phyloP scores from a whole-genome alignment of 2,329 filamentous ascomycete genomes.

The Ophiostoma sp. region DNA sequence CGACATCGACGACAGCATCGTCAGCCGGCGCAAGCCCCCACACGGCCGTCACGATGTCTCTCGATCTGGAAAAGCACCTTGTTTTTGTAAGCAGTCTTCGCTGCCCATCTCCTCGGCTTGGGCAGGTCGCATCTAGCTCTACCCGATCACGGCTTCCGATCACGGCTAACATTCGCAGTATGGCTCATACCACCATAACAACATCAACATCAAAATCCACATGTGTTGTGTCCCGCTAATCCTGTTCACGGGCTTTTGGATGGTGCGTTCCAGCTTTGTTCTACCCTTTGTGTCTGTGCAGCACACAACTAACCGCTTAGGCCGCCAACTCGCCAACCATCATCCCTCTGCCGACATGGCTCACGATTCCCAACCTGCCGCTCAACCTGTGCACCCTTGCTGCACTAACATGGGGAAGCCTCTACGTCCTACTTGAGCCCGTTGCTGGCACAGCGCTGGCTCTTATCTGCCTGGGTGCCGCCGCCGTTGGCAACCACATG shows the following conservation, averaged over 20 bases:
- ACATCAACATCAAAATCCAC: constrained; percentile 72
- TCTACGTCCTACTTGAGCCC: constrained; percentile 90
- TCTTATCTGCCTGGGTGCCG: constrained; percentile 67
- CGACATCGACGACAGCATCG: not conserved
- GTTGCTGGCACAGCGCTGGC: constrained; percentile 77
- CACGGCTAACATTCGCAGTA: constrained; percentile 50
- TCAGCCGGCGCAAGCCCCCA: not conserved
- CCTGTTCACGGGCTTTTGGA: constrained; percentile 62
- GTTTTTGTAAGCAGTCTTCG: constrained; percentile 59
- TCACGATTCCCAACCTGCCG: constrained; percentile 61
- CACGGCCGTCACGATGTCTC: constrained; percentile 45
- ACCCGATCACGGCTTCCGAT: not conserved
- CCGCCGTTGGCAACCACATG: constrained; percentile 71
- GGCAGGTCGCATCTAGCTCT: not conserved
- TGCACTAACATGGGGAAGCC: constrained; percentile 62
- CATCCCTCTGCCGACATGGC: constrained; percentile 59
- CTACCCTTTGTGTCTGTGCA: too few species aligned
- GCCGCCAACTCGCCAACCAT: constrained; percentile 58
- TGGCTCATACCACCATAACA: constrained; percentile 75
- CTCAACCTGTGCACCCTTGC: constrained; percentile 61
- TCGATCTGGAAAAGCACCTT: constrained; percentile 77
- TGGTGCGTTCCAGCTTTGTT: constrained; percentile 45
- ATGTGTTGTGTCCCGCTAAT: constrained; percentile 74
- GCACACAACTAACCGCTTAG: constrained; percentile 35
- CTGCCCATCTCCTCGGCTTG: too few species aligned